These are phyloP conservation scores for Quercus berberidifolia DNA, from an alignment of 306 rosid species.

Conservation along the genomic window DNA sequence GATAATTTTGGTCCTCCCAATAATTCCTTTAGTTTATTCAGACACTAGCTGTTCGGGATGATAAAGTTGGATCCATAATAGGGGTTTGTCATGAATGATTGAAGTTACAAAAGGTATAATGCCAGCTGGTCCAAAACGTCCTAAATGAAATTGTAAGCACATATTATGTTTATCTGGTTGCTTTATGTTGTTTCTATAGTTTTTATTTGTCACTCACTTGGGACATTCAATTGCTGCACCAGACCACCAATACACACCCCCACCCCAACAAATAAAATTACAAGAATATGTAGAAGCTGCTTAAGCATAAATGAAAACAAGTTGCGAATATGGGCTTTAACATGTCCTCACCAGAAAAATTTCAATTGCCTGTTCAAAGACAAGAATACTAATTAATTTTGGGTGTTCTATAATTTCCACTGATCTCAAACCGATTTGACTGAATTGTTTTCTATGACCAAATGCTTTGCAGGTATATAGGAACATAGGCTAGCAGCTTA, in stretches of 20 bases:
- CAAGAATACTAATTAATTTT: not conserved
- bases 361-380: not conserved
- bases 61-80: not conserved
- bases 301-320: not conserved
- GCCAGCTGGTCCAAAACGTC: not conserved
- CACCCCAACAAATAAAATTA: not conserved
- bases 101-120: not conserved
- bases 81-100: not conserved
- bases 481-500: constrained; percentile 22
- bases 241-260: not conserved
- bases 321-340: not conserved
- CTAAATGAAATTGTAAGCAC: too few species aligned
- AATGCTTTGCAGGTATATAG: constrained; percentile 45
- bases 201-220: not conserved
- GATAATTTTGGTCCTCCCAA: not conserved
- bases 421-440: not conserved
- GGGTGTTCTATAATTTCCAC: not conserved
- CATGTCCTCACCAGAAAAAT: not conserved
- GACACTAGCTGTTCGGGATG: not conserved
- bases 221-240: not conserved
- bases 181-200: not conserved
- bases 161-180: not conserved
- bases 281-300: not conserved
- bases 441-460: not conserved
- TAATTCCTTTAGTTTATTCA: not conserved